phyloP scores from a whole-genome alignment of 768 basidiomycete genomes.

The Suillus alpinus region DNA sequence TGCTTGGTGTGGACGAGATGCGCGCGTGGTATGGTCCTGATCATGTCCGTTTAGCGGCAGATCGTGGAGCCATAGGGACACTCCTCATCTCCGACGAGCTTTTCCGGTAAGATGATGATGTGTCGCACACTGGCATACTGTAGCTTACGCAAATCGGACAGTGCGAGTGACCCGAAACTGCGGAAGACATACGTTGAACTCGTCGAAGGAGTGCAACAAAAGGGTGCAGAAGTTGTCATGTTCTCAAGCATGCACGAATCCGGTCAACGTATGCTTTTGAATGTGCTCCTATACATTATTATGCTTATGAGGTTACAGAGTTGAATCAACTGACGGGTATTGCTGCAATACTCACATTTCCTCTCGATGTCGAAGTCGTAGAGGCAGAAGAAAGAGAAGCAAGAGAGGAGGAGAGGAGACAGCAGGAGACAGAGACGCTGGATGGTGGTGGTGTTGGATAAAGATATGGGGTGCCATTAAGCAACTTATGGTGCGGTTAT shows the following conservation, averaged over 20 bases:
- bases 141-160: constrained; percentile 26
- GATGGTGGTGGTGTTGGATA: constrained; percentile 5
- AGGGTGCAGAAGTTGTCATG: constrained; percentile 91
- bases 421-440: constrained; percentile 7
- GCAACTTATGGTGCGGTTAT: not conserved
- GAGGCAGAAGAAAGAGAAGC: constrained; percentile 88
- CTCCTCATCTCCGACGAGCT: constrained; percentile 93
- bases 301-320: constrained; percentile 46
- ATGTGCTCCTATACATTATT: not conserved
- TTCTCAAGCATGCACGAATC: constrained; percentile 99
- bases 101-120: constrained; percentile 61
- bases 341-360: constrained; percentile 94
- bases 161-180: constrained; percentile 73
- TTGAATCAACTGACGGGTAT: constrained; percentile 95
- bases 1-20: constrained; percentile 91
- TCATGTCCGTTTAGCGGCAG: constrained; percentile 88
- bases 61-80: constrained; percentile 91
- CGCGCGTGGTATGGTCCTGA: constrained; percentile 98
- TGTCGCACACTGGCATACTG: not conserved
- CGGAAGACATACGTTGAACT: constrained; percentile 84
- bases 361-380: constrained; percentile 91
- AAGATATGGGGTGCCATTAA: not conserved
- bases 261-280: constrained; percentile 77
- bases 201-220: constrained; percentile 84
- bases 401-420: constrained; percentile 39